Base-by-base conservation (phyloP, 2,329 filamentous ascomycete genomes). In the Chaetomiaceae sp. region DNA sequence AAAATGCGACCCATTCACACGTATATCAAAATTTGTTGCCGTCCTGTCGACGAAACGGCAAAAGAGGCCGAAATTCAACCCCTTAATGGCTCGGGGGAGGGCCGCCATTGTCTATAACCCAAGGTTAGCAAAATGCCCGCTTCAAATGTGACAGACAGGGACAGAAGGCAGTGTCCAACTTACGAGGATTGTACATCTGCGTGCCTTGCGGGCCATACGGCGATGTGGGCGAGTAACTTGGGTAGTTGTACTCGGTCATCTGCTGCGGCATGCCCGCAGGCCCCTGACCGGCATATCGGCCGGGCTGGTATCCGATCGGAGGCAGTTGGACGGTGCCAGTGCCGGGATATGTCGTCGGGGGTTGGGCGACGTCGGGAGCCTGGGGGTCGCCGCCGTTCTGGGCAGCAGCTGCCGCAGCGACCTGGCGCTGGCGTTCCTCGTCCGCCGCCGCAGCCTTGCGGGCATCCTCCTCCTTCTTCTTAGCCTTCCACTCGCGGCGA, bases 401-500 rank as follows among this genome's bases (percentile, higher is more conserved):
- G 9, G 75, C 75, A 27, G 76, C 75, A 5, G 78, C 83, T 25
- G 80, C 61, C 0, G 66, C 67, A 1, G 66, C 66, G 7, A 67
- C 67, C 43, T 74, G 70, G 14, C 76, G 79, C 68, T 83, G 84
- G 50, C 91, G 87, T 65, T 96, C 91, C 58, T 97, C 92, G 9
- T 91, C 89, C 10, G 86, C 51, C 6, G 51, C 87, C 12, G 86
- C 51, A 12, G 51, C 87, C 75, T 96, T 96, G 65, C 91, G 87
- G 62, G 83, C 79, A 45, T 85, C 85, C 59, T 97, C 92, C 63
- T 97, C 92, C 68, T 97, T 93, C 88, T 99, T 99, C 82, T 97
- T 97, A 65, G 89, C 88, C 75, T 97, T 99, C 93, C 93, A 99
- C 66, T 97, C 92, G 67, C 97, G 97, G 57, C 93, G 87, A 54